Conservation (phyloP, 1,139 yeast species). For the Geotrichum bryndzae region DNA sequence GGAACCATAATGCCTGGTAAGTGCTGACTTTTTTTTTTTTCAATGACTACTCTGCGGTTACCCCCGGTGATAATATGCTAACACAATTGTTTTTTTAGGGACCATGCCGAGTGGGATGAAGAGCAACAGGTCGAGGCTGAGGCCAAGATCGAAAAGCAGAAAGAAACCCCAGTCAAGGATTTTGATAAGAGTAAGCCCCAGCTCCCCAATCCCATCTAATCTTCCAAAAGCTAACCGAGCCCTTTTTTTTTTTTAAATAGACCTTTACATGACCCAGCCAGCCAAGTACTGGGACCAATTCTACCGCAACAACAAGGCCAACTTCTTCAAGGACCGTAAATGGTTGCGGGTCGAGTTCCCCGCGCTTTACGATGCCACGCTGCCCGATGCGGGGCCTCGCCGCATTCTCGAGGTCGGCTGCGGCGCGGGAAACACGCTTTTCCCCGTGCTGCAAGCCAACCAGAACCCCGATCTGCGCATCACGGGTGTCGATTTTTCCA, state of each 20-base stretch:
- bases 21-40: constrained; percentile 1
- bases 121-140: constrained; percentile 77
- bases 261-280: constrained; percentile 72
- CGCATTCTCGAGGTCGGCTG: constrained; percentile 91
- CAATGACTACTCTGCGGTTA: background rate
- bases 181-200: constrained; percentile 53
- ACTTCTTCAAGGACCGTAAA: constrained; percentile 91
- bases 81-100: constrained; percentile 36
- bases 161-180: constrained; percentile 75
- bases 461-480: constrained; percentile 69
- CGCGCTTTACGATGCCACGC: constrained; percentile 67
- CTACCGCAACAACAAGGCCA: constrained; percentile 82
- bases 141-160: constrained; percentile 66
- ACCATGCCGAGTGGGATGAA: constrained; percentile 96
- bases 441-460: constrained; percentile 79
- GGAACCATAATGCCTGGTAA: constrained; percentile 85
- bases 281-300: constrained; percentile 95
- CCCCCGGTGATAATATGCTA: background rate
- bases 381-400: constrained; percentile 59
- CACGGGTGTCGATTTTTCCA: constrained; percentile 85
- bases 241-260: constrained; percentile 1
- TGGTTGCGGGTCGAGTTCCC: constrained; percentile 97
- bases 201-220: background rate
- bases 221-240: background rate
- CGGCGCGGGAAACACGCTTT: constrained; percentile 97